Conservation (phyloP, 208 protist species). For the Naegleria lovaniensis region DNA sequence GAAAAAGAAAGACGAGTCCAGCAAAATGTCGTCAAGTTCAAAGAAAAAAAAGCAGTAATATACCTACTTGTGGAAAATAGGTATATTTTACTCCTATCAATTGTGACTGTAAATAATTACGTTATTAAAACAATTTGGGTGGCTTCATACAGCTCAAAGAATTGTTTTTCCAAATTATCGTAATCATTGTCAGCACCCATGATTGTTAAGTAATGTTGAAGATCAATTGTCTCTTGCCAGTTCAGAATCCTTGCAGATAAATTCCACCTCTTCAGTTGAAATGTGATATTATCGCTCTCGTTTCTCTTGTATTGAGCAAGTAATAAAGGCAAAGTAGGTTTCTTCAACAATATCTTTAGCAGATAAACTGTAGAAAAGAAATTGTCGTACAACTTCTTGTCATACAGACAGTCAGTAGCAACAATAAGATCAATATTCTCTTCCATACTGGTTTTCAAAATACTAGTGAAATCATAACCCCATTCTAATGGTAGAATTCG, state of each 20-base stretch:
- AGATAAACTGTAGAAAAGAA: background rate
- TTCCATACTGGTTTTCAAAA: background rate
- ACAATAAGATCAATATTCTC: background rate
- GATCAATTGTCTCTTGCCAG: background rate
- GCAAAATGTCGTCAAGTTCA: background rate
- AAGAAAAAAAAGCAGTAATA: background rate
- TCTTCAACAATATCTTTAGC: background rate
- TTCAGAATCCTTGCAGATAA: background rate
- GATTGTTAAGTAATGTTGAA: background rate
- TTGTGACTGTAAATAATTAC: background rate
- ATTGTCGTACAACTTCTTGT: background rate
- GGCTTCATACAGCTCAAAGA: background rate
- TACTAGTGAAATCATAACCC: background rate
- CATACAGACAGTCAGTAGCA: background rate
- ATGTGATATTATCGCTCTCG: background rate
- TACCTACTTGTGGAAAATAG: too few species aligned
- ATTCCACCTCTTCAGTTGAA: background rate
- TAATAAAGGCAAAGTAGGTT: background rate
- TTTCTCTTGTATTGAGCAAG: background rate
- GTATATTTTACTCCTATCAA: too few species aligned
- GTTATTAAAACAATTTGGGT: background rate
- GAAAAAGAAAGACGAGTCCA: background rate
- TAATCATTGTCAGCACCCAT: background rate
- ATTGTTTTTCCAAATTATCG: background rate
- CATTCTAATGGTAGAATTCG: background rate